Base-by-base conservation (phyloP, 345 rosid genomes). In the Acer campestre region DNA sequence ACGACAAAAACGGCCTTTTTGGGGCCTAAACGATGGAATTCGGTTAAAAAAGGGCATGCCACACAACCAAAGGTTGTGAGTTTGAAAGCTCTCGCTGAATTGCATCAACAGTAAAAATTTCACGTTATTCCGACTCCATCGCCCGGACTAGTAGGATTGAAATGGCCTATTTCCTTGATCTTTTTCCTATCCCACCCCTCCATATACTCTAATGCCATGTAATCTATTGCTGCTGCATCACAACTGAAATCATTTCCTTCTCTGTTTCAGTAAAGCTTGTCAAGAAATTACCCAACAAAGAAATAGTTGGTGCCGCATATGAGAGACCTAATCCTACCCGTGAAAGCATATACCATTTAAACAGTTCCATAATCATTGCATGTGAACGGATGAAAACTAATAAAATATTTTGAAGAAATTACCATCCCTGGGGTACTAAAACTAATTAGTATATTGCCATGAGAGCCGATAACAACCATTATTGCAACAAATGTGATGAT, bases 241-340 rank as follows among this genome's bases (percentile, higher is more conserved):
- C n/a, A n/a, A 95, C 70, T 44, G 98, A 88, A 75, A 95, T 97
- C 95, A 95, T 90, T 84, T 95, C 99, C 76, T 93, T 95, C 82
- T 95, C 99, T 51, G 98, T 93, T 87, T 95, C 98, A 18, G 98
- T 90, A 80, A 95, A 93, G 84, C 95, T 95, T 71, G 98, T 85
- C 75, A 95, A 85, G 75, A 95, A 95, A 79, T 84, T 93, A 81
- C 98, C 98, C 74, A 95, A 79, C 74, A 87, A 76, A 70, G 98
- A 93, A 83, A 95, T 97, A 35, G 89, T 67, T 53, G 98, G 98
- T 79, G 98, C 88, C 73, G 97, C 93, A 83, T 92, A 95, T 46
- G 98, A 93, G 75, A 95, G 96, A 17, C 97, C 97, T 87, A 93
- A 88, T 71, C 98, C 98, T 56, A 91, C 97, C 98, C 92, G 90